Base-by-base conservation (phyloP, 768 basidiomycete genomes). In the Tricholoma saponaceum region DNA sequence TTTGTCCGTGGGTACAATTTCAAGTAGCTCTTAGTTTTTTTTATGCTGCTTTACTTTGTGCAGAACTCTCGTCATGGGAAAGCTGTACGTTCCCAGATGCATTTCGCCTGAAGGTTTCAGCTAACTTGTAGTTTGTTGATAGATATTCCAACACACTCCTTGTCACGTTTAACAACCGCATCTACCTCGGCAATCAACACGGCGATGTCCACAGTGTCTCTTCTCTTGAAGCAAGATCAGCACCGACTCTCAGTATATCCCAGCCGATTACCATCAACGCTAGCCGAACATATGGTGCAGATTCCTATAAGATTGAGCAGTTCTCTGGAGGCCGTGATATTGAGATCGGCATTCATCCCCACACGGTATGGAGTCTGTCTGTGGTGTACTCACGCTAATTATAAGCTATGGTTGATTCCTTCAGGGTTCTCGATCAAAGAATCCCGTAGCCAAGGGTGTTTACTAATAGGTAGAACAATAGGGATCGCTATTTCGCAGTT, bases 111-210 rank as follows among this genome's bases (percentile, higher is more conserved):
- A 37, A 50, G 1, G 23, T 50, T 30, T 32, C 5, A 16, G 33
- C 32, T 20, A 23, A 50, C 32, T 10, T 8, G 23, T 35, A 2
- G 35, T 10, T 26, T 25, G 16, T 43, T 56, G 13, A 3, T 16
- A 58, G 57, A 1, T 58, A 54, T 49, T 53, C 57, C 18, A 58
- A 58, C 22, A 52, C 57, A n/a, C 41, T 58, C 16, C 43, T 58
- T 1, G 52, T 43, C 6, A 58, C 57, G 2, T 54, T 58, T 13
- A 58, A 58, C 47, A 46, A 58, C 30, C 52, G 57, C 28, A 35
- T 57, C 32, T 51, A n/a, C 16, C 39, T 57, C 10, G 41, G 13
- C 41, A 43, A 12, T 43, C 41, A 8, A 9, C 41, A 22, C 6
- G n/a, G 4, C 20, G 2, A 43, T 12, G 8, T 6, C 9, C 41